phyloP scores from a whole-genome alignment of 2,329 filamentous ascomycete species.

The Grosmannia huntii region DNA sequence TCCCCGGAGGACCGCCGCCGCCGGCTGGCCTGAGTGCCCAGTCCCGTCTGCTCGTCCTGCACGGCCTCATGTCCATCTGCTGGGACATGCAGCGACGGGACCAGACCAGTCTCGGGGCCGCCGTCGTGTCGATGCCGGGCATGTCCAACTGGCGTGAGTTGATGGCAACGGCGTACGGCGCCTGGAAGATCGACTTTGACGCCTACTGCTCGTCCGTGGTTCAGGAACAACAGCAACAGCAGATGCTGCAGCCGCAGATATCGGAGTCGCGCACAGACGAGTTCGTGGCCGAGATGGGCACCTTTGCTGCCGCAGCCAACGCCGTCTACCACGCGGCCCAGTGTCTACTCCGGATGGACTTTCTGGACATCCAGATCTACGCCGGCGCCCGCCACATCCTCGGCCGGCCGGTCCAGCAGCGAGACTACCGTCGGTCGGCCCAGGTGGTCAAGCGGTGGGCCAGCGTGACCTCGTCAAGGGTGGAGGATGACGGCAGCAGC shows the following conservation, averaged over 20 bases:
- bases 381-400: conserved; percentile 11
- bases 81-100: conserved; percentile 14
- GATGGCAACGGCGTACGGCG: conserved; percentile 4
- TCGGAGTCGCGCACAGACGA: not conserved
- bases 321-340: conserved; percentile 10
- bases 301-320: conserved; percentile 5
- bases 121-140: not conserved
- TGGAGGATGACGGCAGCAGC: not conserved
- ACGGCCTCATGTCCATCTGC: conserved; percentile 10
- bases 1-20: not conserved
- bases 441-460: conserved; percentile 10
- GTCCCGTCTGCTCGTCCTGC: conserved; percentile 8
- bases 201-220: not conserved
- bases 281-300: not conserved
- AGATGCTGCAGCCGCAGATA: too few relatives aligned
- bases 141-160: conserved; percentile 1
- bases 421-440: conserved; percentile 9
- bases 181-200: conserved; percentile 10
- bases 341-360: conserved; percentile 6
- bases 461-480: not conserved
- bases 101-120: conserved; percentile 8
- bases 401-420: conserved; percentile 9
- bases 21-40: not conserved
- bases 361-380: conserved; percentile 12
- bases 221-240: too few relatives aligned